These are phyloP conservation scores for Epichloe amarillans DNA, from an alignment of 2,329 filamentous ascomycete genomes.

Conservation along the genomic window DNA sequence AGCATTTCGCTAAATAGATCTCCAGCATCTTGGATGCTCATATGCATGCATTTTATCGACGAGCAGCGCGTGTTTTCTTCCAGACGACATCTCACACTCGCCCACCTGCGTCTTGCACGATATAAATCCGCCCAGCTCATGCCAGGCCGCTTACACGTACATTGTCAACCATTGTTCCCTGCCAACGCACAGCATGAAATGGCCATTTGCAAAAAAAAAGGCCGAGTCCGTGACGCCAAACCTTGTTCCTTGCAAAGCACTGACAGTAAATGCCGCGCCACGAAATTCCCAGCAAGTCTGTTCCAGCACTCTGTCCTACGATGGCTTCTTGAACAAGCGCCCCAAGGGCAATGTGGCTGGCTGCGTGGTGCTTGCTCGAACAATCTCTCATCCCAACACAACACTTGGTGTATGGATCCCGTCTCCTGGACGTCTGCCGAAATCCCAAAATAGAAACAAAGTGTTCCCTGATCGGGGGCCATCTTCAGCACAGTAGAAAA, in stretches of 20 bases:
- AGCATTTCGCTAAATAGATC: background rate
- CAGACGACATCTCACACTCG: background rate
- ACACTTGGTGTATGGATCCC: background rate
- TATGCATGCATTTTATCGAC: background rate
- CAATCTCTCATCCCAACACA: background rate
- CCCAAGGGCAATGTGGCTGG: background rate
- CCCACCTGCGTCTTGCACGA: background rate
- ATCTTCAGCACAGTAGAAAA: no score
- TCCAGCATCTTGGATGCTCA: background rate
- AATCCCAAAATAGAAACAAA: no score
- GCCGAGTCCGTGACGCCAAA: background rate
- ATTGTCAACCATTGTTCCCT: background rate
- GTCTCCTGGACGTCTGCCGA: no score
- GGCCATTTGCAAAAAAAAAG: background rate
- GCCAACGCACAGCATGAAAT: background rate
- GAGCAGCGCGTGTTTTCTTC: background rate
- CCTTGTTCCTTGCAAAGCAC: background rate
- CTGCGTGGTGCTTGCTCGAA: no score
- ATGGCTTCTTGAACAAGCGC: background rate
- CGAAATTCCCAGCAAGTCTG: background rate
- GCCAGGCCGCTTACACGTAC: no score
- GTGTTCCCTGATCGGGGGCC: no score
- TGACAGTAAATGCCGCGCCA: background rate
- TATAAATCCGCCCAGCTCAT: background rate
- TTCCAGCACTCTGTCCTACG: background rate